Base-by-base conservation (phyloP, 371 early-diverging fungal genomes). In the Quaeritorhiza haematococci region DNA sequence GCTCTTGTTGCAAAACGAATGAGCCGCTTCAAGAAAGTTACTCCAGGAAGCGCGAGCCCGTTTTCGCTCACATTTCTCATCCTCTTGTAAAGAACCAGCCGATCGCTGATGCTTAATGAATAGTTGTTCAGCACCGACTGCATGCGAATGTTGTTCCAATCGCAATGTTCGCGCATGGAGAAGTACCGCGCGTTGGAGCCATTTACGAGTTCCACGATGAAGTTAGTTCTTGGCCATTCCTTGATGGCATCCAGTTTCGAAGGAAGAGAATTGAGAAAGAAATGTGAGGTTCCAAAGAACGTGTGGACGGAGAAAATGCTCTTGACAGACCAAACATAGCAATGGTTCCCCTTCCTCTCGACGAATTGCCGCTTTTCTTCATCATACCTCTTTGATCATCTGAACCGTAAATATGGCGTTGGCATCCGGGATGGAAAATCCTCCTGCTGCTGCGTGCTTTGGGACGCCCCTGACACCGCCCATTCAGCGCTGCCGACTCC, bases 111-210 rank as follows among this genome's bases (percentile, higher is more conserved):
- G 29, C 59, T 38, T 2, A 76, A 57, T 1, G 71, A 61, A 58
- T 72, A 72, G 59, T 76, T 73, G 56, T 67, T 69, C 15, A 76
- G 53, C 28, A 76, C 63, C 24, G 70, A 66, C 56, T 69, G 69
- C 64, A 71, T 71, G 3, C 65, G 63, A n/a, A 73, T 54, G 55
- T 72, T 66, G 46, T 68, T 58, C 5, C 67, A 54, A 58, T 67
- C 67, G 62, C 68, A 4, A 19, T 69, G 8, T n/a, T 44, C 51
- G 24, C 56, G 60, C 5, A 55, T 27, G 8, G 63, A 49, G 34
- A 76, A 69, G 64, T 70, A 76, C 44, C 64, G 64, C 28, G 71
- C 69, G 54, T 76, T 76, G 48, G 61, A 3, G 13, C 72, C 77
- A 47, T 62, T 59, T 33, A 64, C 54, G 10, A 76, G 63, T 47